phyloP scores from a whole-genome alignment of 2,329 filamentous ascomycete genomes.

The Geoglossum cookeanum region DNA sequence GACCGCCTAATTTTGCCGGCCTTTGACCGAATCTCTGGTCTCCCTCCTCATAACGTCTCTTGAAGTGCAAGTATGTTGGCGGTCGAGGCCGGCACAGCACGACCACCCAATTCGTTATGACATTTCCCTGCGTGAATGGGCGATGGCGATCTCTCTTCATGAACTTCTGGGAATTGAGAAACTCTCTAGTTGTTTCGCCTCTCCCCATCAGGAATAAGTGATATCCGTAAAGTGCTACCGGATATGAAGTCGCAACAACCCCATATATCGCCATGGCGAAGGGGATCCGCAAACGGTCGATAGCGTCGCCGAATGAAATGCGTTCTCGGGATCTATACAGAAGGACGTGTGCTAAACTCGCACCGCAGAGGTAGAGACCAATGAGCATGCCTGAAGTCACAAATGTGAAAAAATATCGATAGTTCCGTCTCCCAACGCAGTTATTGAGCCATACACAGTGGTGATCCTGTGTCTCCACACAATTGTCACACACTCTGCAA shows the following conservation, averaged over 20 bases:
- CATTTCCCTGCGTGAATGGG: conserved; percentile 64
- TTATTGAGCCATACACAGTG: conserved; percentile 99
- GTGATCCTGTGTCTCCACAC: conserved; percentile 90
- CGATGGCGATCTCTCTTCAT: conserved; percentile 77
- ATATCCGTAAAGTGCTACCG: conserved; percentile 65
- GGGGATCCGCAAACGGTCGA: conserved; percentile 53
- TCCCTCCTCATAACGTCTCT: conserved; percentile 52
- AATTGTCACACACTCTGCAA: conserved; percentile 92
- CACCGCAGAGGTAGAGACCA: conserved; percentile 53
- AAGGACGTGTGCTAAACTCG: conserved; percentile 63
- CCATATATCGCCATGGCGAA: conserved; percentile 83
- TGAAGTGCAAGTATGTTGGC: conserved; percentile 80
- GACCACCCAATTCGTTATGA: conserved; percentile 59
- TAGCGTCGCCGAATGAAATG: conserved; percentile 48
- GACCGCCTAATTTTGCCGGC: not conserved
- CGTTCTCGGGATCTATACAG: conserved; percentile 45
- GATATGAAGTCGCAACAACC: conserved; percentile 57
- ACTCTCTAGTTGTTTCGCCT: conserved; percentile 90
- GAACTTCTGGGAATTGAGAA: conserved; percentile 92
- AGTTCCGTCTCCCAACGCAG: conserved; percentile 90
- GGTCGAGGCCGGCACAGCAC: conserved; percentile 70
- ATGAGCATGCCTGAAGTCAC: conserved; percentile 63
- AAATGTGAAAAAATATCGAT: conserved; percentile 93
- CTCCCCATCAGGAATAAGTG: conserved; percentile 80
- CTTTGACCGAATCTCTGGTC: conserved; percentile 57